Evolutionary conservation across 768 basidiomycete species (phyloP), one percentile per base, ranked within the genome.

Genomic region (Cubamyces lactineus): DNA sequence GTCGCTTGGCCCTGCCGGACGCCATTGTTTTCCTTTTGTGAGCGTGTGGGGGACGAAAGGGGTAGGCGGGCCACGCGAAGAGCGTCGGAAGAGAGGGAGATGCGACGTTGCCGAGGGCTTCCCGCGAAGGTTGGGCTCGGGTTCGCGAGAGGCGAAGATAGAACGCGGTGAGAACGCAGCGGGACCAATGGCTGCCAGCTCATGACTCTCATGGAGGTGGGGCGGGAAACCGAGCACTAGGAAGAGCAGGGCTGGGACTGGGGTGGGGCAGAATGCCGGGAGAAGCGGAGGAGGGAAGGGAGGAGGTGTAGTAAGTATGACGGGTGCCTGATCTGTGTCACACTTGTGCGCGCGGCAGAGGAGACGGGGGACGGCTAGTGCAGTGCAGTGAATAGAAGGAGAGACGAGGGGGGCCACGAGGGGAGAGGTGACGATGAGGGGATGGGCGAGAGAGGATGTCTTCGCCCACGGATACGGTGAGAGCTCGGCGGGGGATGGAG

Each of bases 91-190:
- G 54, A 21, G 34, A 34, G 34, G 34, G 34, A 34, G 34, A 34
- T 34, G 26, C 57, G 49, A 24, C 45, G n/a, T 43, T 52, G 61
- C 54, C 49, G 61, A 43, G 54, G 39, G 5, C 51, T 48, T 63
- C 62, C 62, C 62, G 62, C 62, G 62, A 63, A 63, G 56, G 57
- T 58, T 63, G 57, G 15, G 23, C 34, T 24, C 21, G 45, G 26
- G 46, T 6, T 19, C 16, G 30, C 26, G 23, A 34, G 45, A 42
- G 39, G n/a, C 48, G 48, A 51, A 51, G 53, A 51, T 57, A 57
- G 55, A 48, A 56, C 57, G 57, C 39, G 46, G 11, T 26, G 41
- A 39, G 45, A 21, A 45, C 34, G 34, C 34, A 11, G 34, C 34
- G 34, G 34, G 34, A 34, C 34, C 34, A 7, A 34, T 34, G 6